Conservation (phyloP, 345 rosid species). For the Populus alba region DNA sequence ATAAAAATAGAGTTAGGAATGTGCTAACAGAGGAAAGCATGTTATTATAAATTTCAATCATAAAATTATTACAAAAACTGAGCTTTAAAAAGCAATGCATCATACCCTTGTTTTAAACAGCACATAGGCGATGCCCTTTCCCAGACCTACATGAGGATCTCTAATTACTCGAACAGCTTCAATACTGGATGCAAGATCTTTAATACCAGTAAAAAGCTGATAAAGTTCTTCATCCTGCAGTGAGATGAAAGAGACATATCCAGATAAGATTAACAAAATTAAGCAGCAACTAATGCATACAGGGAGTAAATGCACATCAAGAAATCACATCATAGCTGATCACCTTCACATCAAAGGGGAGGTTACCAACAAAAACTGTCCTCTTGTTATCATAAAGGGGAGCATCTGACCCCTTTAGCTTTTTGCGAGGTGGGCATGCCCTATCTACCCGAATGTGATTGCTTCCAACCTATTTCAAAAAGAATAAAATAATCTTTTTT, state of each 20-base stretch:
- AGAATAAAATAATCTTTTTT: background rate
- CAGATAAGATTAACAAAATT: background rate
- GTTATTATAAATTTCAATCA: no score
- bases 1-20: background rate
- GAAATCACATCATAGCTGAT: slow-evolving; percentile 1
- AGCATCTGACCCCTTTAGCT: slow-evolving; percentile 59
- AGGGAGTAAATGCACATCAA: background rate
- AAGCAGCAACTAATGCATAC: slow-evolving; percentile 1
- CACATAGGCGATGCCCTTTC: slow-evolving; percentile 95
- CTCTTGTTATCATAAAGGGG: slow-evolving; percentile 72
- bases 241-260: background rate
- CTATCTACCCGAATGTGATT: slow-evolving; percentile 93
- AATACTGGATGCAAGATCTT: slow-evolving; percentile 51
- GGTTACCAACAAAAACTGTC: slow-evolving; percentile 88
- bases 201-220: slow-evolving; percentile 66
- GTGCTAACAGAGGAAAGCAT: background rate
- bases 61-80: background rate
- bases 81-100: slow-evolving; percentile 3
- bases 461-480: slow-evolving; percentile 58
- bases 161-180: slow-evolving; percentile 94
- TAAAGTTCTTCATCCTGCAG: slow-evolving; percentile 90
- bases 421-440: slow-evolving; percentile 96
- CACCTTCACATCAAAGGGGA: slow-evolving; percentile 97
- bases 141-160: slow-evolving; percentile 75
- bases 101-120: slow-evolving; percentile 81